Conservation (phyloP, 169 alveolate species). For the Eimeria brunetti region DNA sequence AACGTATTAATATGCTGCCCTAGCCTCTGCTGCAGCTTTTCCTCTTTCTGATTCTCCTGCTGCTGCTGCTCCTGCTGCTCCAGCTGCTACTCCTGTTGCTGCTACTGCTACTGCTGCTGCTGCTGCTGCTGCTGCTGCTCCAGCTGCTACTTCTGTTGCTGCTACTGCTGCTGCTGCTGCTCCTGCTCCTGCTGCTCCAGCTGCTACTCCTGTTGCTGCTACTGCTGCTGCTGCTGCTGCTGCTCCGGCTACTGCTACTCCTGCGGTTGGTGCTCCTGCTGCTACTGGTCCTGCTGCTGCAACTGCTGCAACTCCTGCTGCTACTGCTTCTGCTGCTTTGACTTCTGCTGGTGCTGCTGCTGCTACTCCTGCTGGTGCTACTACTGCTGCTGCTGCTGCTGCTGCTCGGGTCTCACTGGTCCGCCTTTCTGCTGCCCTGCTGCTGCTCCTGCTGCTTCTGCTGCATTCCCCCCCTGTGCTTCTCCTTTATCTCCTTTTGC, state of each 20-base stretch:
- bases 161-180: constrained; percentile 19
- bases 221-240: constrained; percentile 3
- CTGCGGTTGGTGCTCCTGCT: background rate
- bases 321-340: no score
- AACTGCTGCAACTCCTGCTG: no score
- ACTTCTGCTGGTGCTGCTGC: background rate
- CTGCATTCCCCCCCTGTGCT: background rate
- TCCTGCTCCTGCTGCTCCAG: background rate
- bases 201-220: background rate
- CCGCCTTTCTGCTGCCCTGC: background rate
- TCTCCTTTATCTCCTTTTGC: background rate
- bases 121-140: background rate
- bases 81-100: background rate
- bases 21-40: no score
- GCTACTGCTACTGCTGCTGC: constrained; percentile 1
- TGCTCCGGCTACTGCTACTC: background rate
- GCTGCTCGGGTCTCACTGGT: background rate
- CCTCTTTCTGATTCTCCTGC: no score
- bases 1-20: no score
- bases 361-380: background rate
- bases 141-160: background rate
- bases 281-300: background rate
- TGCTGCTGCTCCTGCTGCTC: constrained; percentile 10
- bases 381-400: background rate
- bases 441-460: background rate